Base-by-base conservation (phyloP, 495 filamentous ascomycete genomes). In the Penicillium soppii region DNA sequence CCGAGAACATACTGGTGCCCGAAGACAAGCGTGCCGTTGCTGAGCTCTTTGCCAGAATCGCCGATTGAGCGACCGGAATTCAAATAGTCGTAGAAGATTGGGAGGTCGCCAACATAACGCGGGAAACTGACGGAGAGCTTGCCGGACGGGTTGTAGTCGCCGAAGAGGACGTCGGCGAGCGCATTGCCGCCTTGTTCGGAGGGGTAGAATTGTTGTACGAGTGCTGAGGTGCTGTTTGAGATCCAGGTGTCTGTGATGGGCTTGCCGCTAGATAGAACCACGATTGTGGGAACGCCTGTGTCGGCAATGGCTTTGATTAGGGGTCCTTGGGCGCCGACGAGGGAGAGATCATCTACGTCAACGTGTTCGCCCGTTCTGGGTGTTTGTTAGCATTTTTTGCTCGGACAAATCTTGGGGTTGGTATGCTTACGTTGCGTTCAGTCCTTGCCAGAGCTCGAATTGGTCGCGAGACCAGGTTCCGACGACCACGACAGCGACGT, bases 391-490 rank as follows among this genome's bases (percentile, higher is more conserved):
- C 17, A 16, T 32, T 23, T n/a, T n/a, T n/a, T n/a, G n/a, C n/a
- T n/a, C n/a, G n/a, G 22, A 17, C n/a, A n/a, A 25, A 36, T 7
- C 17, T 48, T 20, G 23, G 10, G 20, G 2, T 25, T 17, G 49
- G 33, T 13, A 46, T 36, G 65, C 59, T 54, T 52, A 77, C 65
- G 80, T 82, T 38, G 86, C 85, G 53, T 90, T 89, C 8, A 87
- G 57, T 4, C 84, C 82, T 42, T 69, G 56, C 86, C 85, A 89
- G 3, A 89, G 74, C 56, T 88, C 77, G 22, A 69, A 61, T 59
- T 89, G 85, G 52, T 89, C 86, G 27, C 85, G 77, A n/a, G 79
- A 82, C 86, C 84, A 88, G 23, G 86, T 90, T 35, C 86, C 86
- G 0, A 88, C 85, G 2, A 89, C 73, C 0, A 90, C 84, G 7